A percentile compares a stretch with the other conserved stretches of the same genome.
Evolutionary conservation across 2,329 filamentous ascomycete species (phyloP).

Genomic region (Tothia fuscella): DNA sequence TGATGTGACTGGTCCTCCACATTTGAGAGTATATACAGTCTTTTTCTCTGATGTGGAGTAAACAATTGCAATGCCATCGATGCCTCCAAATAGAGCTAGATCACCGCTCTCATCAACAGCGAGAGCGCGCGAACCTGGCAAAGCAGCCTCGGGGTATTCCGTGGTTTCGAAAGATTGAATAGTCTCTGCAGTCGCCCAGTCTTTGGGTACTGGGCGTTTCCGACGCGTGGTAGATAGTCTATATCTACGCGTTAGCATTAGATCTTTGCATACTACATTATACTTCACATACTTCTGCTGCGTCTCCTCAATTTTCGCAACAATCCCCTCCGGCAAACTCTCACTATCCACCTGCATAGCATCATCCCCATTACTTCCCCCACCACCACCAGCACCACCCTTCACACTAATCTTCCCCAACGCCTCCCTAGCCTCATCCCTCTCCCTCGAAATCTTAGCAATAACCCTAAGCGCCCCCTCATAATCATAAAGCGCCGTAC

Average conservation of each 20-base stretch:
- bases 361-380: constrained; percentile 58
- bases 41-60: constrained; percentile 68
- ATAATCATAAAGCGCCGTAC: constrained; percentile 88
- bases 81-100: constrained; percentile 61
- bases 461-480: constrained; percentile 96
- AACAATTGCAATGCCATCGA: constrained; percentile 63
- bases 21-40: constrained; percentile 55
- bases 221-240: constrained; percentile 81
- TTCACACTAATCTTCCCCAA: constrained; percentile 74
- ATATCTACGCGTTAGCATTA: constrained; percentile 18
- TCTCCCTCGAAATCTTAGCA: constrained; percentile 75
- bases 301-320: constrained; percentile 64
- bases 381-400: constrained; percentile 33
- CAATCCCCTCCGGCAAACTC: constrained; percentile 58
- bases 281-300: constrained; percentile 67
- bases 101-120: constrained; percentile 48
- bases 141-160: constrained; percentile 40
- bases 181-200: constrained; percentile 68
- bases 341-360: constrained; percentile 87
- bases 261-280: too few relatives aligned
- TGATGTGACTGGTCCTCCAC: constrained; percentile 51
- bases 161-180: constrained; percentile 48
- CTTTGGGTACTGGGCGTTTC: constrained; percentile 75
- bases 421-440: constrained; percentile 84
- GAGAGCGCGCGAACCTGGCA: constrained; percentile 45